Base-by-base conservation (phyloP, 1,284 basidiomycete genomes). In the Agroathelia rolfsii region DNA sequence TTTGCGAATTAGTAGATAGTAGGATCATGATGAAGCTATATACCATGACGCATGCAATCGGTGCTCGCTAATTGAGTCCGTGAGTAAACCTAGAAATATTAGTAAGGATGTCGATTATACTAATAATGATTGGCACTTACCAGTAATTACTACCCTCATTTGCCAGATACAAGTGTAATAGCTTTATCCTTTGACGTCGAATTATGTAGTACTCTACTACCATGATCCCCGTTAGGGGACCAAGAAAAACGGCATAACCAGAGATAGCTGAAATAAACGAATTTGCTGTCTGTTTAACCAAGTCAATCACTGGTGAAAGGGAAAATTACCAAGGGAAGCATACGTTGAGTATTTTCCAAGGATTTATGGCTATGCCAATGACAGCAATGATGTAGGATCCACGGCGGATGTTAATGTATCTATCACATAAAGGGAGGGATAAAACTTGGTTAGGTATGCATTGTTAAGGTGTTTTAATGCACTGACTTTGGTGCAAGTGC, bases 181-280 rank as follows among this genome's bases (percentile, higher is more conserved):
- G 37, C 26, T 53, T 52, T 6, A 53, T 30, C 4, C 40, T 42
- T 13, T 47, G 38, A 15, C 37, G 34, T 6, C 52, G 41, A 5
- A 52, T 29, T 13, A 51, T 17, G 34, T 52, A 45, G 32, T 52
- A 53, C 18, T 53, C 51, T 24, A 55, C 52, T 15, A 53, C 36
- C 52, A 55, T 55, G 28, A 55, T 55, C 3, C 52, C 52, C 2
- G 52, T 48, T 14, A 53, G 34, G 6, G 52, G 51, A 3, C 51
- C 49, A 12, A 55, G 37, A 32, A 55, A 55, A 12, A 52, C 50
- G 1, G 47, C 49, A 24, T 51, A 53, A 16, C 42, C 50, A 13
- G 51, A 52, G 14, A 55, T 50, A 4, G 51, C 49, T 4, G 50
- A 44, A 19, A 53, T 54, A 34, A 55, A 53, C 2, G 50, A 50